Conservation (phyloP, 768 basidiomycete species). For the Epithele typhae region DNA sequence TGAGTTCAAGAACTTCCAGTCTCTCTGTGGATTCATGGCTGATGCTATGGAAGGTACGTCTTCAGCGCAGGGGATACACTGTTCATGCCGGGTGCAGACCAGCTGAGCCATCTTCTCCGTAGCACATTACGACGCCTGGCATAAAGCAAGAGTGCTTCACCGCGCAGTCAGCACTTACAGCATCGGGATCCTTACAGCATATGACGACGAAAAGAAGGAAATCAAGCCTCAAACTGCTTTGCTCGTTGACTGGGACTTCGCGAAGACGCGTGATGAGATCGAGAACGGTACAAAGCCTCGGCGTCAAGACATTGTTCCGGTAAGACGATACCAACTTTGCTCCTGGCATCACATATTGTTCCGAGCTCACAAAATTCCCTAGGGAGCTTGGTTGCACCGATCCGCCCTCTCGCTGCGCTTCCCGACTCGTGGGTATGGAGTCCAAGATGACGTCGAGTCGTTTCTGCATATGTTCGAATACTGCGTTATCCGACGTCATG, state of each 20-base stretch:
- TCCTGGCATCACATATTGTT: too few relatives aligned
- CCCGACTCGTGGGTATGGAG: not conserved
- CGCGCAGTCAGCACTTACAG: slow-evolving; percentile 14
- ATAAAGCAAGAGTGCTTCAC: slow-evolving; percentile 12
- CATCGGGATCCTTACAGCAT: slow-evolving; percentile 10
- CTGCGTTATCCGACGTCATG: not conserved
- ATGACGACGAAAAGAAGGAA: too few relatives aligned
- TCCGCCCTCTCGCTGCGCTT: not conserved
- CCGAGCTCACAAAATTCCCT: too few relatives aligned
- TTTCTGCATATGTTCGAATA: not conserved
- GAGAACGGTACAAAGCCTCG: too few relatives aligned
- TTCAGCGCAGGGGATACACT: not conserved
- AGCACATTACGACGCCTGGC: slow-evolving; percentile 13
- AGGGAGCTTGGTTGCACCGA: not conserved
- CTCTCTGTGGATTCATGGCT: not conserved
- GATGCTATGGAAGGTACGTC: not conserved
- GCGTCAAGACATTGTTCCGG: too few relatives aligned
- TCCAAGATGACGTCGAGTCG: not conserved
- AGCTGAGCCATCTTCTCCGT: not conserved
- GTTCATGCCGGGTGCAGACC: too few relatives aligned
- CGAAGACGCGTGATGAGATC: too few relatives aligned
- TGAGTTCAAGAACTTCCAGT: not conserved
- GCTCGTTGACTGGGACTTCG: too few relatives aligned
- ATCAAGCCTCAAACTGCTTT: too few relatives aligned
- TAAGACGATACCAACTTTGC: too few relatives aligned